A percentile compares a stretch with the other conserved stretches of the same genome.
These are phyloP conservation scores for Magnaporthales sp. DNA, from an alignment of 2,329 filamentous ascomycete species.

Conservation along the genomic window DNA sequence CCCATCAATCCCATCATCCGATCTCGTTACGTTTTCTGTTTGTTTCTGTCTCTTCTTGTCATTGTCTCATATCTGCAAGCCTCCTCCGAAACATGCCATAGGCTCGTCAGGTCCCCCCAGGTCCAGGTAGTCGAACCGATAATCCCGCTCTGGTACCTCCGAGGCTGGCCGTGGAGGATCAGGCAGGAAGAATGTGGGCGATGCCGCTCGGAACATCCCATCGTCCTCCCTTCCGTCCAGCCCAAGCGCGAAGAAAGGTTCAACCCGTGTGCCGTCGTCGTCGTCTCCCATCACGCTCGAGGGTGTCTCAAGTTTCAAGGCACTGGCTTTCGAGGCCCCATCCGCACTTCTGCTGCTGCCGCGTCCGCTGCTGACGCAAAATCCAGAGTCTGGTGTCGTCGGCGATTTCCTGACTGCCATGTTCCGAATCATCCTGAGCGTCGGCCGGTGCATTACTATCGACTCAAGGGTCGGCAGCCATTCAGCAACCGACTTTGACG, in stretches of 20 bases:
- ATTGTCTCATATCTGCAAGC: not conserved
- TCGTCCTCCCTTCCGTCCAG: not conserved
- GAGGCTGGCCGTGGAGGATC: not conserved
- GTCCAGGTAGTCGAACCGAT: slow-evolving; percentile 3
- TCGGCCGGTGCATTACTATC: slow-evolving; percentile 12
- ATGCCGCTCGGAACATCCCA: not conserved
- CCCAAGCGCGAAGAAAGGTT: not conserved
- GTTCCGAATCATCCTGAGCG: slow-evolving; percentile 12
- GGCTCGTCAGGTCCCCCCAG: slow-evolving; percentile 1
- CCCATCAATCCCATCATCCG: not conserved
- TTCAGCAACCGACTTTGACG: not conserved
- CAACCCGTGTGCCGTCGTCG: not conserved
- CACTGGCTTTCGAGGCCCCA: not conserved
- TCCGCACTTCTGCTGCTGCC: not conserved
- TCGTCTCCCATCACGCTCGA: not conserved
- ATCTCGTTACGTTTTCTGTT: not conserved
- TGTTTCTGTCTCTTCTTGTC: not conserved
- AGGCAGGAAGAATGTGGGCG: slow-evolving; percentile 3
- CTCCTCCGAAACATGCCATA: not conserved
- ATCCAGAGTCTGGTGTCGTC: not conserved
- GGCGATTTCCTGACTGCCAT: slow-evolving; percentile 7
- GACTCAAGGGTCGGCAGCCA: not conserved
- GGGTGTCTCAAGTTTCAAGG: not conserved
- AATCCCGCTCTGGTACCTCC: not conserved
- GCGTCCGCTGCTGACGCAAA: not conserved